These are phyloP conservation scores for Oryza officinalis DNA, from an alignment of 176 grass and related monocot genomes.

Conservation along the genomic window DNA sequence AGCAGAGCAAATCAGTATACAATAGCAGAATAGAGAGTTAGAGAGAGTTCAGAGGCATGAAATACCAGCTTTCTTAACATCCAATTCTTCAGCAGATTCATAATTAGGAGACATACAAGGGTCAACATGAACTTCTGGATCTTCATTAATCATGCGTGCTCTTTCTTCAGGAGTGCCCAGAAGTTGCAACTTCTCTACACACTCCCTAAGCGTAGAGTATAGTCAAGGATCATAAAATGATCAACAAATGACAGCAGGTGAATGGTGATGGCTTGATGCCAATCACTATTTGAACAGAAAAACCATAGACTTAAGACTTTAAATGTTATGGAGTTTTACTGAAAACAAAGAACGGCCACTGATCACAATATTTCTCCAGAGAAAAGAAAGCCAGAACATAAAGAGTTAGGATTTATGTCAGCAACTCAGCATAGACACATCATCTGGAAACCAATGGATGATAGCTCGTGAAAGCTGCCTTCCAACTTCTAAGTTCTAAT, in stretches of 20 bases:
- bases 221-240: constrained; percentile 64
- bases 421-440: neutral
- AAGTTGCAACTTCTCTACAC: constrained; percentile 84
- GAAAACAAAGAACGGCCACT: constrained; percentile 21
- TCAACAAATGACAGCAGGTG: constrained; percentile 10
- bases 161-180: constrained; percentile 82
- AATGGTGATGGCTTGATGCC: neutral
- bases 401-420: constrained; percentile 16
- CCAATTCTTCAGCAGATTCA: constrained; percentile 69
- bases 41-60: neutral
- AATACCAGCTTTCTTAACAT: constrained; percentile 62
- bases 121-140: constrained; percentile 78
- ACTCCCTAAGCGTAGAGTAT: constrained; percentile 80
- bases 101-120: constrained; percentile 81
- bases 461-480: neutral
- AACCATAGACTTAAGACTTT: constrained; percentile 5
- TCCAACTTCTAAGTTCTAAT: neutral
- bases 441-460: constrained; percentile 11
- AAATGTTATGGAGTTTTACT: constrained; percentile 3
- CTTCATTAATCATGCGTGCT: constrained; percentile 69
- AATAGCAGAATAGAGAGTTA: neutral
- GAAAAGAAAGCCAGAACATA: constrained; percentile 19
- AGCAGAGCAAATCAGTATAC: neutral
- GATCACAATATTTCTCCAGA: neutral
- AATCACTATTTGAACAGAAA: constrained; percentile 26